Evolutionary conservation across 805 yeast species (phyloP), one percentile per base, ranked within the genome.

Genomic region (Candida oleophila): DNA sequence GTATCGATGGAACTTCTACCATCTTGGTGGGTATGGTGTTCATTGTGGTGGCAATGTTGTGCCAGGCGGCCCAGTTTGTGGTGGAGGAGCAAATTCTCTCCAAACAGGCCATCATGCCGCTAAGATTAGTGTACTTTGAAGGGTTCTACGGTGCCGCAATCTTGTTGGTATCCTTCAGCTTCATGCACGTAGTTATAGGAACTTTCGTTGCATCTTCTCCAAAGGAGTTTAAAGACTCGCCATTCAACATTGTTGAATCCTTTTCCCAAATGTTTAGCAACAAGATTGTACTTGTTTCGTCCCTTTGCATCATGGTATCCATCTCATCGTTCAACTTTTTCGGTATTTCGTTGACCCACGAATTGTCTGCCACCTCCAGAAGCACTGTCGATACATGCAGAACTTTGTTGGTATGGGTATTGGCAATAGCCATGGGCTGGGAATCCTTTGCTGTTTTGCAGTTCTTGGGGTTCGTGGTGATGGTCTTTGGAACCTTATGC

Each of bases 371-470:
- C 30, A 87, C 95, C 1, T 76, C 91, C 1, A 73, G 94, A 57
- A 82, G 89, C 19, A 87, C 94, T 1, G 78, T 87, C 43, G 95
- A 87, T 57, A 83, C 90, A 0, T 83, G 87, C 49, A 74, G 95
- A 52, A 87, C 94, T 0, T 64, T 86, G 20, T 64, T 85, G 22
- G 91, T 87, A 15, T 87, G 95, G 95, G 34, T 83, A 1, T 77
- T 85, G 7, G 87, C 94, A 0, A 66, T 87, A 43, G 44, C 64
- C 19, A 56, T 87, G 51, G 94, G 92, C 3, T 87, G 94, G 95
- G 94, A 87, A 62, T 55, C 71, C 1, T 87, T 86, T 65, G 72
- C 73, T 18, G 55, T 67, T n/a, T 62, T 83, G 43, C 95, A 87
- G 61, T 66, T 82, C 18, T 22, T 77, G 16, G 95, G 94, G 0